Conservation (phyloP, 306 rosid species). For the Trifolium pratense region DNA sequence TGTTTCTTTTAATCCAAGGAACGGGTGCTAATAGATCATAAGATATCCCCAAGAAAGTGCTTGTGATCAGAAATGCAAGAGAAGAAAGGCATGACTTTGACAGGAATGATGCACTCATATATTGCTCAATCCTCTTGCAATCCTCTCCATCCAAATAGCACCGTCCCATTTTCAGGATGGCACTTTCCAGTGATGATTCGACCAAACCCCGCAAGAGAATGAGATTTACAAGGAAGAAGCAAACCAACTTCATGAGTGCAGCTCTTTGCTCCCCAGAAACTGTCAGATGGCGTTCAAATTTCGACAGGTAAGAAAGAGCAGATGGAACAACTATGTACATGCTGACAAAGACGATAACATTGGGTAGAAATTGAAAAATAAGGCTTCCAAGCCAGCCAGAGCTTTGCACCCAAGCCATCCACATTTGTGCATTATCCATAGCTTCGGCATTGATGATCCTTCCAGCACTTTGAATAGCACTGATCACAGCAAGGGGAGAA, state of each 20-base stretch:
- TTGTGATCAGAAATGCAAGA: constrained; percentile 84
- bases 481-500: constrained; percentile 92
- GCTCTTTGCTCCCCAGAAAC: constrained; percentile 97
- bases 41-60: constrained; percentile 96
- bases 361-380: constrained; percentile 89
- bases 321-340: constrained; percentile 93
- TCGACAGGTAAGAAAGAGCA: constrained; percentile 87
- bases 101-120: constrained; percentile 91
- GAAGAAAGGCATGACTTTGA: constrained; percentile 96
- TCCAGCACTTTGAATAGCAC: constrained; percentile 82
- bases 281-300: constrained; percentile 87
- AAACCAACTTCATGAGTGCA: constrained; percentile 92
- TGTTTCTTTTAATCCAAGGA: constrained; percentile 90
- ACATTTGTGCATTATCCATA: constrained; percentile 87
- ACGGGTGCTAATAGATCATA: constrained; percentile 91
- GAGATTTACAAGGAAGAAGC: constrained; percentile 96
- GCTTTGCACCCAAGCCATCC: constrained; percentile 94
- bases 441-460: constrained; percentile 89
- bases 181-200: constrained; percentile 87
- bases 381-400: constrained; percentile 93
- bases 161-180: constrained; percentile 82
- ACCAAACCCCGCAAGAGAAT: constrained; percentile 85
- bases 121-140: constrained; percentile 97
- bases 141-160: constrained; percentile 95
- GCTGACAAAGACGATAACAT: constrained; percentile 85